phyloP scores from a whole-genome alignment of 2,329 filamentous ascomycete genomes.

The Emergomyces pasteurianus region DNA sequence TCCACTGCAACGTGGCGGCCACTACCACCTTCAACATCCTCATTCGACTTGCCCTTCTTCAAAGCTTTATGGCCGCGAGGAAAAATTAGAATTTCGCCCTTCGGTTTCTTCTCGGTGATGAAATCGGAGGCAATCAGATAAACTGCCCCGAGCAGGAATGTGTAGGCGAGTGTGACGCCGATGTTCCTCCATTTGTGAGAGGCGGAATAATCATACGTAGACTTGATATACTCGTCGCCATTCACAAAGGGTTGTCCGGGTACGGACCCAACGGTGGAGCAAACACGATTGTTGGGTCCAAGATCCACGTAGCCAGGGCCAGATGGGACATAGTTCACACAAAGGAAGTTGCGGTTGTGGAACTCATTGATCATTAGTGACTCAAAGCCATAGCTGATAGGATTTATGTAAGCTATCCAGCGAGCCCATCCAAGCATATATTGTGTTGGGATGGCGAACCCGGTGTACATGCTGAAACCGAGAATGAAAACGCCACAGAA shows the following conservation, averaged over 20 bases:
- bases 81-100: conserved; percentile 65
- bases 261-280: conserved; percentile 47
- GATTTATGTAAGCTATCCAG: conserved; percentile 74
- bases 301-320: conserved; percentile 27
- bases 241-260: conserved; percentile 41
- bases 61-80: conserved; percentile 41
- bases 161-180: conserved; percentile 44
- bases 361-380: conserved; percentile 77
- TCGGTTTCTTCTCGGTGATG: conserved; percentile 53
- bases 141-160: conserved; percentile 53
- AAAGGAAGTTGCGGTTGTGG: conserved; percentile 47
- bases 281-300: conserved; percentile 35
- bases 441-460: conserved; percentile 30
- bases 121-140: conserved; percentile 60
- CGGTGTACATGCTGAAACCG: conserved; percentile 36
- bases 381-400: conserved; percentile 70
- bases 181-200: conserved; percentile 57
- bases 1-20: neutral
- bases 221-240: conserved; percentile 46
- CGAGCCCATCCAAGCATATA: conserved; percentile 73
- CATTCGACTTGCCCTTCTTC: neutral
- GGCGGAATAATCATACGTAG: conserved; percentile 45
- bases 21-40: neutral
- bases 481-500: conserved; percentile 40
- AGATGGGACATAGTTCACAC: conserved; percentile 32